phyloP scores from a whole-genome alignment of 2,329 filamentous ascomycete genomes.

The Pyricularia sp. region DNA sequence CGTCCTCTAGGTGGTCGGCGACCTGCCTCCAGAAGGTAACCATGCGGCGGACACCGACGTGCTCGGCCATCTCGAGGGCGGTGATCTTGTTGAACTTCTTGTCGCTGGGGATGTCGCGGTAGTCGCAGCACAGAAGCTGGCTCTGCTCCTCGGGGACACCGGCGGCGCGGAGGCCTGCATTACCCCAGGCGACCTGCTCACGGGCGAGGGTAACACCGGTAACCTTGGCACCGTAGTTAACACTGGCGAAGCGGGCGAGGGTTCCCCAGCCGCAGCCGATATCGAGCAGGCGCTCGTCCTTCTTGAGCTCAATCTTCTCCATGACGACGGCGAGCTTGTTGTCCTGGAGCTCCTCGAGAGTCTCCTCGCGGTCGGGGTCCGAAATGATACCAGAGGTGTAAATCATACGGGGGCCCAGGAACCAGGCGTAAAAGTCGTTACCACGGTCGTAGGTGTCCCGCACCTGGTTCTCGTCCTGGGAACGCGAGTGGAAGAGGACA shows the following conservation, averaged over 20 bases:
- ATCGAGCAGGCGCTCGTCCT: conserved; percentile 77
- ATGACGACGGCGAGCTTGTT: conserved; percentile 95
- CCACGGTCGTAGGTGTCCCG: conserved; percentile 96
- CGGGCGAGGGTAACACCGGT: conserved; percentile 89
- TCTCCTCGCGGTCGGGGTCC: conserved; percentile 79
- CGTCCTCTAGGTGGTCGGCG: conserved; percentile 91
- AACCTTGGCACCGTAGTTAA: conserved; percentile 76
- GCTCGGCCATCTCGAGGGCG: conserved; percentile 96
- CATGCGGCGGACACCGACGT: conserved; percentile 91
- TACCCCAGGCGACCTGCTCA: conserved; percentile 97
- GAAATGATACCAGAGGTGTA: conserved; percentile 94
- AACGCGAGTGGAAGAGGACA: conserved; percentile 72
- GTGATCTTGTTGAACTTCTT: conserved; percentile 91
- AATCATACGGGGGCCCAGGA: conserved; percentile 96
- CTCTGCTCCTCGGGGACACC: conserved; percentile 82
- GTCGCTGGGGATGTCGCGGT: conserved; percentile 82
- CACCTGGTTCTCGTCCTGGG: conserved; percentile 82
- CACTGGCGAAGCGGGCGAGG: conserved; percentile 82
- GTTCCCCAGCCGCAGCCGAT: conserved; percentile 99
- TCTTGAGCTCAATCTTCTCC: conserved; percentile 82
- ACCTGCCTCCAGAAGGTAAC: conserved; percentile 74
- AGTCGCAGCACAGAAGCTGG: conserved; percentile 91
- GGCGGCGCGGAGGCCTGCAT: conserved; percentile 73
- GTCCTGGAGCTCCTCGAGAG: conserved; percentile 90
- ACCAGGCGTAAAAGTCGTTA: conserved; percentile 98